Base-by-base conservation (phyloP, 805 yeast species). In the Metahyphopichia silvanorum region DNA sequence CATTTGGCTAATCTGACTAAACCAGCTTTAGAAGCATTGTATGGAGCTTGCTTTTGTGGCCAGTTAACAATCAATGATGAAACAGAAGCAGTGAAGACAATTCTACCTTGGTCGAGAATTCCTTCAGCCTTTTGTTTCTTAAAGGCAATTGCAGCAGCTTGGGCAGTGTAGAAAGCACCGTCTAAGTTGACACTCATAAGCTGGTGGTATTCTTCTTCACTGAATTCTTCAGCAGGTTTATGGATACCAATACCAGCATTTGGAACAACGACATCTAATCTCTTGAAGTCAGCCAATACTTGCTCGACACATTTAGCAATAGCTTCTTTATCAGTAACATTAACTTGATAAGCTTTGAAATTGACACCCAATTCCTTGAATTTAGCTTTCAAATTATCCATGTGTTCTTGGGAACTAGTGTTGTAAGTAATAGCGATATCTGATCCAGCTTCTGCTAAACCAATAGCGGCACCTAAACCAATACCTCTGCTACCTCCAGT, bases 401-500 rank as follows among this genome's bases (percentile, higher is more conserved):
- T n/a, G 2, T 9, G 24, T 31, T 13, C 39, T 13, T 16, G 27
- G 32, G 15, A 34, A 25, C 19, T 42, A 28, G 27, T 37, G 22
- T 43, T 41, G 39, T 64, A 58, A 32, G 66, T 65, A 25, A 66
- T 57, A 13, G 66, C 61, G 16, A 69, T 57, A 21, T 43, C 56
- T 17, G 72, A 70, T 20, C 74, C 74, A 21, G 65, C 63, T 29
- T 53, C 46, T 31, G 69, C 61, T 49, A 66, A 49, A n/a, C 64
- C 72, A 6, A 55, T 31, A n/a, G 74, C 75, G 23, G 66, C 62
- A 14, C 67, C 71, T 19, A 66, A 47, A 4, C 74, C 75, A 27
- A 69, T 69, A 6, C 75, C 74, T 16, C 71, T 59, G 27, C 65
- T 57, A 6, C 69, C 74, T 5, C 75, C 74, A 0, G 74, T 69